Base-by-base conservation (phyloP, 106 monocot species). In the Dendrobium nobile region DNA sequence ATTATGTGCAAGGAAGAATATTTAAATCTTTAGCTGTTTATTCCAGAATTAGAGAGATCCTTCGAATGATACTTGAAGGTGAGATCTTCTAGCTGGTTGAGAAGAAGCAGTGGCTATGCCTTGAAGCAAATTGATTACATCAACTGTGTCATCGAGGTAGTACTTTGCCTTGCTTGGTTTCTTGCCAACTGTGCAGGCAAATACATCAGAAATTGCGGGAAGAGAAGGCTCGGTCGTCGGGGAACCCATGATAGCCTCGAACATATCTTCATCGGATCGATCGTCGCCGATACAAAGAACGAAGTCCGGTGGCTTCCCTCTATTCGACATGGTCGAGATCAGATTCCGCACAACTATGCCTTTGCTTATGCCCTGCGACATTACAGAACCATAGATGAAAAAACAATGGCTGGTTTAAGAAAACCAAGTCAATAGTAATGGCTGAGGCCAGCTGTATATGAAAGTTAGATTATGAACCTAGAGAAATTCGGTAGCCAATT, bases 101-200 rank as follows among this genome's bases (percentile, higher is more conserved):
- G 77, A 41, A 19, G 64, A 77, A 31, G 92, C 87, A 47, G 84
- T 82, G 31, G 87, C 87, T 24, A 95, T 79, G 7, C 90, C 89
- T 76, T 86, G 84, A 4, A 95, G 90, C 87, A 89, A 83, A 68
- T 87, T 92, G 51, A 92, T 85, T 22, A 95, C 92, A 54, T 92
- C 95, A 0, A 86, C 88, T 1, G 92, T 82, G 33, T 95, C 95
- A 24, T 95, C 95, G 5, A 95, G 86, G 79, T 89, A 95, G 56
- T 95, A 95, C 81, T 87, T 95, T 9, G 95, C 95, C 82, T 89
- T 92, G 88, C 93, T 96, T 41, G 96, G 96, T 41, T 96, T 96
- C 74, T 93, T 85, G 7, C 96, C 96, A 0, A 95, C 92, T 0
- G 95, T 95, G 81, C 95, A 95, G 4, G 92, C 95, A 31, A 92